Evolutionary conservation across 345 rosid genomes (phyloP), one percentile per base, ranked within the genome.

Genomic region (Arabidopsis suecica): DNA sequence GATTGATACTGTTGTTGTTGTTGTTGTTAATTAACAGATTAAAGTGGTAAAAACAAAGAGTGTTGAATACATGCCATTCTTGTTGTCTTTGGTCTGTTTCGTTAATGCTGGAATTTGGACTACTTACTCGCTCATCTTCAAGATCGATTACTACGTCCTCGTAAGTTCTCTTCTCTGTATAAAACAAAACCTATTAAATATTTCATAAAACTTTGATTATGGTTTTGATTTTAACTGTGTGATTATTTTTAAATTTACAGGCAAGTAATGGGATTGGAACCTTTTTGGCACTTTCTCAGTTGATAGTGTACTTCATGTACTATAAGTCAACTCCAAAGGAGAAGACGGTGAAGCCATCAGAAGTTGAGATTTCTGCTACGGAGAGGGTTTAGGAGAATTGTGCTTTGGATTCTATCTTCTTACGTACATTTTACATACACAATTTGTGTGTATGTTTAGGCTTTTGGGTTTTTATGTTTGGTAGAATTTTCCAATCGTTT

Each of bases 261-360:
- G 50, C 65, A 64, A 88, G 94, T 74, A 93, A 93, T 70, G 90
- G 88, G 3, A 44, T 81, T 0, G 96, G 96, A 16, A 63, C 89
- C 4, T 1, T 86, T 0, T 71, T 65, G 36, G 84, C 87, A 10
- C 51, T 41, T 0, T 6, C 37, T 0, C 96, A 87, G 56, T 82
- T 88, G 7, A 56, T 84, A 8, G 38, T 79, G 1, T 93, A 88
- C 45, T 68, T 53, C 0, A 9, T 63, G 6, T 87, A 83, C 83
- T 75, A 2, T 62, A 75, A 32, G 0, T 48, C 86, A 6, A 82
- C 88, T 0, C 83, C 88, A 0, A 57, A 67, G 16, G 75, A 70
- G 2, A 81, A 59, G 0, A 45, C 61, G 0, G 63, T 1, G 9
- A 78, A 81, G 77, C 74, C 74, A 32, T 40, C 85, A 7, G 87